Conservation (phyloP, 2,329 filamentous ascomycete genomes). For the Colletotrichum musicola region DNA sequence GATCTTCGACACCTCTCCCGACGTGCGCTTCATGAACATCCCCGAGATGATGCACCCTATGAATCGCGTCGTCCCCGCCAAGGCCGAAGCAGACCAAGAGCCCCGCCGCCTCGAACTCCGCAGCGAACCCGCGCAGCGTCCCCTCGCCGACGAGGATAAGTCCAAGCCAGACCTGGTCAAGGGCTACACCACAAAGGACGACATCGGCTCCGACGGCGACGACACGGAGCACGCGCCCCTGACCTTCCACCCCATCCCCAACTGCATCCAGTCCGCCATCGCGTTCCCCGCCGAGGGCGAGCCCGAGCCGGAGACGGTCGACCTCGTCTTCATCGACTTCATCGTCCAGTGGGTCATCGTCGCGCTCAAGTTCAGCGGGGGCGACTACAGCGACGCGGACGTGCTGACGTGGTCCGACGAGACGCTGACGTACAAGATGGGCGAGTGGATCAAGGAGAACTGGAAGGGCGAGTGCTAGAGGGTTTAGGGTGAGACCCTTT, state of each 20-base stretch:
- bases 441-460: slow-evolving; percentile 69
- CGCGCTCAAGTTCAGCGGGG: slow-evolving; percentile 74
- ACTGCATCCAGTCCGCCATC: slow-evolving; percentile 81
- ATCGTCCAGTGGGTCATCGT: slow-evolving; percentile 84
- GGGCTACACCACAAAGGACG: slow-evolving; percentile 92
- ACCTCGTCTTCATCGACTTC: slow-evolving; percentile 93
- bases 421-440: slow-evolving; percentile 68
- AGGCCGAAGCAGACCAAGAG: slow-evolving; percentile 41
- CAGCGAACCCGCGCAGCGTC: slow-evolving; percentile 48
- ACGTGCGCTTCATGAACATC: slow-evolving; percentile 62
- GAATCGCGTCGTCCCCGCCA: slow-evolving; percentile 38
- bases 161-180: slow-evolving; percentile 60
- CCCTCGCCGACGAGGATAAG: slow-evolving; percentile 46
- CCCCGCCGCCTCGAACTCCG: slow-evolving; percentile 49
- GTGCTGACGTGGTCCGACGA: slow-evolving; percentile 65
- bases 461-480: slow-evolving; percentile 64
- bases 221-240: slow-evolving; percentile 87
- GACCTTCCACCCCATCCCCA: slow-evolving; percentile 82
- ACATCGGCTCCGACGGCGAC: slow-evolving; percentile 85
- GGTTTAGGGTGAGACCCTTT: not conserved
- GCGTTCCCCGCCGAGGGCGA: slow-evolving; percentile 67
- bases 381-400: slow-evolving; percentile 61
- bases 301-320: slow-evolving; percentile 80
- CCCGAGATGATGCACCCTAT: slow-evolving; percentile 58
- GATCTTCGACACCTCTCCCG: slow-evolving; percentile 58